phyloP scores from a whole-genome alignment of 1,139 yeast species.

The Candida albicans region DNA sequence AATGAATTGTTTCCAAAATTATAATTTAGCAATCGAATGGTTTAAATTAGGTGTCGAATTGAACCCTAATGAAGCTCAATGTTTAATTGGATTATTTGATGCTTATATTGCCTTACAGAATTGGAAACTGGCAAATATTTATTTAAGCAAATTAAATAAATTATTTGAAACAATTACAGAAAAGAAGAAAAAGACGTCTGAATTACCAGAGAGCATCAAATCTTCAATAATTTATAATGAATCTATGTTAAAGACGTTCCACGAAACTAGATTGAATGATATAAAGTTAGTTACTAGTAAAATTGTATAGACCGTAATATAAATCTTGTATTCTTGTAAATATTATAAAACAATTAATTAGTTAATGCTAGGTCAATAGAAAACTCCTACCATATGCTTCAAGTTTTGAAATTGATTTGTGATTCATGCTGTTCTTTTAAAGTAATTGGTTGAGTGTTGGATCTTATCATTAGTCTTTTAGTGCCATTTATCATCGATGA shows the following conservation, averaged over 20 bases:
- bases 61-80: conserved; percentile 50
- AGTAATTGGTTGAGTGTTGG: conserved; percentile 36
- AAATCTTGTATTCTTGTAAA: neutral
- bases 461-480: conserved; percentile 14
- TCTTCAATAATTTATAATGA: conserved; percentile 26
- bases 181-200: conserved; percentile 9
- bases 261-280: conserved; percentile 27
- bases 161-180: conserved; percentile 18
- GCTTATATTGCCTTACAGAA: conserved; percentile 34
- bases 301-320: conserved; percentile 1
- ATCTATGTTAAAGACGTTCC: conserved; percentile 30
- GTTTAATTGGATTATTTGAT: conserved; percentile 78
- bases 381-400: no score
- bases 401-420: conserved; percentile 18
- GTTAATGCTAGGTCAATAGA: no score
- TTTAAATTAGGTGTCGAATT: conserved; percentile 76
- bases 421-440: conserved; percentile 35
- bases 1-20: conserved; percentile 60
- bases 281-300: conserved; percentile 11
- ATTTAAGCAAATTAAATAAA: conserved; percentile 29
- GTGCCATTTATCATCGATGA: neutral
- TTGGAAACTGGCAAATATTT: conserved; percentile 25
- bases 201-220: conserved; percentile 26
- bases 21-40: conserved; percentile 71
- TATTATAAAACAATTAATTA: no score